Evolutionary conservation across 2,329 filamentous ascomycete species (phyloP), one percentile per base, ranked within the genome.

Genomic region (Aspergillus viridinutans): DNA sequence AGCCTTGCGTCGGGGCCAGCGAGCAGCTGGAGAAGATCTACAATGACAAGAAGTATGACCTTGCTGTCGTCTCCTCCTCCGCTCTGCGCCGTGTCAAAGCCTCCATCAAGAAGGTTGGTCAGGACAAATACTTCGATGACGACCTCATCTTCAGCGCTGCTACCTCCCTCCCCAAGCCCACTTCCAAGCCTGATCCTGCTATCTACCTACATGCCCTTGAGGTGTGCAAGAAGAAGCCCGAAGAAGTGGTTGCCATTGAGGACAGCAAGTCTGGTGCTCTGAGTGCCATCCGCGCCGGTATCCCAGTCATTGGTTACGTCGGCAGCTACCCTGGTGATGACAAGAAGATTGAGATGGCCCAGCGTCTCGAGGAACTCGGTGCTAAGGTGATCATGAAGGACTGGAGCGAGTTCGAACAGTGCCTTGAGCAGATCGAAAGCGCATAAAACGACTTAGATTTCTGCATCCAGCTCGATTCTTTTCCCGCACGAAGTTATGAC

Each of bases 141-240:
- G 83, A 90, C 65, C 82, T 86, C 64, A 82, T 96, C 72, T 96
- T 89, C 83, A 90, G 87, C 48, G 92, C 92, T 55, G 90, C 90
- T 56, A 90, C 87, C 32, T 90, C 87, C 57, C 83, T 96, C 65
- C 79, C 84, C 56, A 85, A 80, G 69, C 92, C 92, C n/a, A 92
- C 90, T 55, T 90, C 86, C 75, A 96, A 96, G 83, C 92, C 92
- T 17, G 90, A 96, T 76, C 92, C 92, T 20, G 90, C 90, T 64
- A 88, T 96, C 76, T 96, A 96, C 79, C 76, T 91, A 62, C 83
- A 88, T 73, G 89, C 92, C 23, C 84, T 92, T 71, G 78, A 91
- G 76, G 78, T 84, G 70, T 81, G 95, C 52, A 88, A 87, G 60
- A 88, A 88, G 76, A 84, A 82, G 67, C 79, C 90, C 1, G 78